phyloP scores from a whole-genome alignment of 1,139 yeast species.

The Zygosaccharomyces pseudobailii region DNA sequence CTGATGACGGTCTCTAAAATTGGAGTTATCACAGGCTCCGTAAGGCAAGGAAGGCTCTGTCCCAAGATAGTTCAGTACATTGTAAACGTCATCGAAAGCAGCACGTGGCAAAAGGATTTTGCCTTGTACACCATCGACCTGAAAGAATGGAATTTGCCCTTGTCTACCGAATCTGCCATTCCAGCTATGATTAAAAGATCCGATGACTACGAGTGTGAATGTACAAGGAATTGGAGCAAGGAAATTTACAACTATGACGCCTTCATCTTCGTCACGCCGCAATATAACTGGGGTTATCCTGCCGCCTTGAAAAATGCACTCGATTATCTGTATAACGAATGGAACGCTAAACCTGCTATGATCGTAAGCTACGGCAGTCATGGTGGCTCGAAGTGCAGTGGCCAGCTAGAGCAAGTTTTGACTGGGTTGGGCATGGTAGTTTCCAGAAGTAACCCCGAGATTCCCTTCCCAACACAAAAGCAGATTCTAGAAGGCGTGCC shows the following conservation, averaged over 20 bases:
- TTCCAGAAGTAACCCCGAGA: slow-evolving; percentile 6
- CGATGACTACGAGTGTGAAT: slow-evolving; percentile 17
- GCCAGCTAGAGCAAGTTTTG: slow-evolving; percentile 14
- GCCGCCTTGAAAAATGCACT: slow-evolving; percentile 35
- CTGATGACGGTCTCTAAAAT: slow-evolving; percentile 3
- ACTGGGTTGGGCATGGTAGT: slow-evolving; percentile 15
- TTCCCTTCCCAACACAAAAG: slow-evolving; percentile 9
- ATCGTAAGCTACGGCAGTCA: slow-evolving; percentile 32
- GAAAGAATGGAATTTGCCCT: slow-evolving; percentile 19
- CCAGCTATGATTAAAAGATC: slow-evolving; percentile 18
- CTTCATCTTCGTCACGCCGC: slow-evolving; percentile 34
- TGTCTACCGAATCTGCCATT: slow-evolving; percentile 17
- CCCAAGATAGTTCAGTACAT: slow-evolving; percentile 16
- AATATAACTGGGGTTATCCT: slow-evolving; percentile 36
- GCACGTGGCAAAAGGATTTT: not conserved
- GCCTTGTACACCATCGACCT: slow-evolving; percentile 19
- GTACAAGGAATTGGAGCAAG: slow-evolving; percentile 22
- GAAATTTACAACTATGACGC: slow-evolving; percentile 21
- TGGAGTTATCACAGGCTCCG: slow-evolving; percentile 17
- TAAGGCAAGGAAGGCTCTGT: slow-evolving; percentile 14
- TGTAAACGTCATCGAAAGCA: slow-evolving; percentile 6
- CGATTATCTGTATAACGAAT: slow-evolving; percentile 33
- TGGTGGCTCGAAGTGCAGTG: slow-evolving; percentile 33
- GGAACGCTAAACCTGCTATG: slow-evolving; percentile 32
- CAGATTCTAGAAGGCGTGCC: slow-evolving; percentile 5